Percentiles rank a stretch among this genome's conserved stretches.
phyloP scores from a whole-genome alignment of 2,329 filamentous ascomycete genomes.

The Ceratocystiopsis minuta region DNA sequence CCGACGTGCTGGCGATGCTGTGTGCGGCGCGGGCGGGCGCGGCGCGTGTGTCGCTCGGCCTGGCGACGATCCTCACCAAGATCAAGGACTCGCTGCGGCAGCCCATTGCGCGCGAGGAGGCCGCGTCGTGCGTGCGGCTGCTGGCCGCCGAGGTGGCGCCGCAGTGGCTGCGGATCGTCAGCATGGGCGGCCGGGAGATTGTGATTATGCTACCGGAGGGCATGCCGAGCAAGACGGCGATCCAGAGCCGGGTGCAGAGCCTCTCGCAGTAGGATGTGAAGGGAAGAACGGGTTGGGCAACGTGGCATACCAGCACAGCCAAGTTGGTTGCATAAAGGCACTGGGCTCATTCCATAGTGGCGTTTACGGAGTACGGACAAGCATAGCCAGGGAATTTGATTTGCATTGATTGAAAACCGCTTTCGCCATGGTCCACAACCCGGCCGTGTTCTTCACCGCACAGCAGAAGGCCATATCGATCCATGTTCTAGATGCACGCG shows the following conservation, averaged over 20 bases:
- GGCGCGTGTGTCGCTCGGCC: slow-evolving; percentile 44
- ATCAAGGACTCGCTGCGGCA: slow-evolving; percentile 48
- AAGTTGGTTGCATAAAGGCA: too few species aligned
- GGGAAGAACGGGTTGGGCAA: not conserved
- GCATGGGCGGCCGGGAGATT: slow-evolving; percentile 34
- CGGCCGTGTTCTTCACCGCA: too few species aligned
- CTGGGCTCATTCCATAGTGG: not conserved
- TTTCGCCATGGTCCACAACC: too few species aligned
- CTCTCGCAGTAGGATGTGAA: slow-evolving; percentile 1
- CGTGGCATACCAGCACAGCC: not conserved
- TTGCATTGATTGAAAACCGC: too few species aligned
- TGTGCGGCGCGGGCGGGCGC: slow-evolving; percentile 36
- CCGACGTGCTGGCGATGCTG: slow-evolving; percentile 49
- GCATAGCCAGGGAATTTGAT: not conserved
- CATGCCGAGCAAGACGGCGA: slow-evolving; percentile 16
- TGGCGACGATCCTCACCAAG: slow-evolving; percentile 44
- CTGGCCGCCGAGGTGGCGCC: slow-evolving; percentile 37
- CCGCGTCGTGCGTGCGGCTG: slow-evolving; percentile 28
- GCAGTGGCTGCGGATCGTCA: slow-evolving; percentile 35
- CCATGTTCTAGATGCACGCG: too few species aligned
- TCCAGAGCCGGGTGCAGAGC: slow-evolving; percentile 16
- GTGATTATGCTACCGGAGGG: slow-evolving; percentile 32
- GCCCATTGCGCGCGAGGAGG: slow-evolving; percentile 35
- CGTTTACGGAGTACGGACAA: not conserved
- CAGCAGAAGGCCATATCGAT: too few species aligned